These are phyloP conservation scores for Firmiana major DNA, from an alignment of 345 rosid species.

Conservation along the genomic window DNA sequence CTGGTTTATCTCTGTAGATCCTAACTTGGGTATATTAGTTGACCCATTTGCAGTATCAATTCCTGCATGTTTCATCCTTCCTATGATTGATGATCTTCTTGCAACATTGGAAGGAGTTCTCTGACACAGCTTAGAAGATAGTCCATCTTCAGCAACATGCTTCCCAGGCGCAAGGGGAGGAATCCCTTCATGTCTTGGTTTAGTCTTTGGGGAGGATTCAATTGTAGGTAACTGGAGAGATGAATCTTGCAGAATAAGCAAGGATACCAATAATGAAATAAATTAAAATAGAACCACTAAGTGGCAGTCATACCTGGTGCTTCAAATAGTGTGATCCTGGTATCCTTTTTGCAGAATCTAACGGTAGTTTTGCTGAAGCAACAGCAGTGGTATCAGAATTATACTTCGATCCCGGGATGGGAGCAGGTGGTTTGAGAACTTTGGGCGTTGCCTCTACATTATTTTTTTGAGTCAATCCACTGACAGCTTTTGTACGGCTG, in stretches of 20 bases:
- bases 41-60: constrained; percentile 40
- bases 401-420: constrained; percentile 46
- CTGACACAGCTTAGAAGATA: constrained; percentile 59
- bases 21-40: constrained; percentile 27
- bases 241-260: constrained; percentile 14
- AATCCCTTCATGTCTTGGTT: constrained; percentile 62
- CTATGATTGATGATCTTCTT: constrained; percentile 54
- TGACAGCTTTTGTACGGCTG: constrained; percentile 45
- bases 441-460: constrained; percentile 58
- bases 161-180: constrained; percentile 51
- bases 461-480: constrained; percentile 44
- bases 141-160: constrained; percentile 51
- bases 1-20: constrained; percentile 31
- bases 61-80: constrained; percentile 46
- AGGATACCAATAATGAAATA: constrained; percentile 2
- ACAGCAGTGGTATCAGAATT: constrained; percentile 36
- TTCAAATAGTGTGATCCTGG: constrained; percentile 55
- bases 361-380: constrained; percentile 43
- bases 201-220: constrained; percentile 63
- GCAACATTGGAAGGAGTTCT: constrained; percentile 58
- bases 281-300: constrained; percentile 3
- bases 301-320: constrained; percentile 57
- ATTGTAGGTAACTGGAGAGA: constrained; percentile 53
- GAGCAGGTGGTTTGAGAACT: constrained; percentile 51
- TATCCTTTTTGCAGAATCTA: constrained; percentile 47